Conservation (phyloP, 2,329 filamentous ascomycete species). For the Calonectria henricotiae region DNA sequence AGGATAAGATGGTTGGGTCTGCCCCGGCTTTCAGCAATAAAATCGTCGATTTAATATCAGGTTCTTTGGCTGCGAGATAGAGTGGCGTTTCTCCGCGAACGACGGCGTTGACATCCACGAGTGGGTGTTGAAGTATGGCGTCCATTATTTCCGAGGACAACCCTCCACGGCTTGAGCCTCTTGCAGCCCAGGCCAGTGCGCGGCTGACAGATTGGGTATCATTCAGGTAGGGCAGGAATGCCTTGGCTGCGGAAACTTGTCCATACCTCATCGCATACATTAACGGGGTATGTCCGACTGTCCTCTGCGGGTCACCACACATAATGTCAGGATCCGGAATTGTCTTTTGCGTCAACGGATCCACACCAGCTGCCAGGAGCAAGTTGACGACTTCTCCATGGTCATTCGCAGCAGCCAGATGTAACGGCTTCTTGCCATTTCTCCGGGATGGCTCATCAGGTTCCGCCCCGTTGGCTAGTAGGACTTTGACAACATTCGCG, state of each 20-base stretch:
- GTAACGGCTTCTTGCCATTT: slow-evolving; percentile 42
- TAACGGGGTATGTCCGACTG: slow-evolving; percentile 51
- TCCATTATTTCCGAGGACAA: slow-evolving; percentile 47
- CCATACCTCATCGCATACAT: slow-evolving; percentile 55
- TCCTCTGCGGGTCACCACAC: slow-evolving; percentile 36
- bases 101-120: slow-evolving; percentile 55
- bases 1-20: slow-evolving; percentile 48
- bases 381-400: slow-evolving; percentile 5
- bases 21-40: slow-evolving; percentile 56
- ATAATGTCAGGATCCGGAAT: slow-evolving; percentile 27
- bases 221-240: slow-evolving; percentile 52
- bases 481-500: slow-evolving; percentile 33
- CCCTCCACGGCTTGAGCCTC: background rate
- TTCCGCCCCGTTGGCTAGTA: slow-evolving; percentile 51
- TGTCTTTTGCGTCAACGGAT: slow-evolving; percentile 2
- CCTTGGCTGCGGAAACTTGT: slow-evolving; percentile 49
- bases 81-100: slow-evolving; percentile 48
- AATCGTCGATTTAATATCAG: slow-evolving; percentile 41
- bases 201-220: slow-evolving; percentile 46
- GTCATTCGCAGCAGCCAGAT: background rate
- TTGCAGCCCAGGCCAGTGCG: slow-evolving; percentile 53
- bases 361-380: slow-evolving; percentile 3
- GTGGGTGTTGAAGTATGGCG: slow-evolving; percentile 53
- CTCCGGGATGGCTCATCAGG: slow-evolving; percentile 43
- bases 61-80: slow-evolving; percentile 32